Base-by-base conservation (phyloP, 805 yeast species). In the Candida piceae region DNA sequence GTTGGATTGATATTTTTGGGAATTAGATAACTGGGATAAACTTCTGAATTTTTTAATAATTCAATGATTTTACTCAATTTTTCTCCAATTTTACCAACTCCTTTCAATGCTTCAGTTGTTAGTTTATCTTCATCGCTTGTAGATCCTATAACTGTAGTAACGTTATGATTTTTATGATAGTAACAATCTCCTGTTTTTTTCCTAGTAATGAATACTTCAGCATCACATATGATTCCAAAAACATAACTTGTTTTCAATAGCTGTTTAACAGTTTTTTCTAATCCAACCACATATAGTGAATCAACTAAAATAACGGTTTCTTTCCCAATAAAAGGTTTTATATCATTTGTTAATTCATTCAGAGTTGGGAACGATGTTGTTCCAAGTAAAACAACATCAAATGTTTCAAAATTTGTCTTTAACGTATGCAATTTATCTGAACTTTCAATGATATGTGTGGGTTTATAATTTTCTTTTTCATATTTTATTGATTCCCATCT, bases 1-100 rank as follows among this genome's bases (percentile, higher is more conserved):
- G 57, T 44, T 6, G 63, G 63, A 17, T 39, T 46, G 2, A 49
- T 45, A 4, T 54, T 57, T 18, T 36, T 39, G n/a, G 55, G 55
- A 17, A 57, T 42, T 24, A 50, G 34, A 27, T 42, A 41, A 20
- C 55, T 50, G 0, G 60, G 58, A 28, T 41, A 47, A 2, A 55
- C 56, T 8, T 55, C 58, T 9, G 50, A 29, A 4, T 46, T 19
- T 28, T 49, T 54, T 16, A 58, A 37, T 7, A 40, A 31, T 16
- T 54, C 54, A 3, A 46, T 34, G 3, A 57, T 29, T 24, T 35
- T 24, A n/a, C 11, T 37, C 19, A 57, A 36, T 17, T 35, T 49
- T 10, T 40, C 26, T 2, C 60, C 60, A 1, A 37, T 12, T 1
- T 16, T 13, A 3, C 53, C 53, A 4, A 38, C 34, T 5, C 58